Evolutionary conservation across 148 eudicot genomes (phyloP).

Genomic region (Cornus florida): DNA sequence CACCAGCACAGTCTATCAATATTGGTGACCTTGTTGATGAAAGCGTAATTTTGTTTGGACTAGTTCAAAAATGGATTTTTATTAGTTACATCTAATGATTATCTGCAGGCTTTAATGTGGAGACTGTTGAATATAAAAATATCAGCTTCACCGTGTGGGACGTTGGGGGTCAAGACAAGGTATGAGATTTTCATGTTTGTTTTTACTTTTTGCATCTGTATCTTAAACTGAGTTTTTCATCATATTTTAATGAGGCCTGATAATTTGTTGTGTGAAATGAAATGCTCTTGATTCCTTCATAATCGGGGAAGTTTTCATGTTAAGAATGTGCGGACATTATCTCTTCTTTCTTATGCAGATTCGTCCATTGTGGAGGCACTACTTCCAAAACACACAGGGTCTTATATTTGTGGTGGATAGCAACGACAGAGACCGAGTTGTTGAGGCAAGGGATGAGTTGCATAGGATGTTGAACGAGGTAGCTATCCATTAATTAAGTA

Average conservation of each 20-base stretch:
- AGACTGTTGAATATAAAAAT: slow-evolving; percentile 50
- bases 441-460: slow-evolving; percentile 61
- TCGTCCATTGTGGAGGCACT: slow-evolving; percentile 62
- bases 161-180: slow-evolving; percentile 57
- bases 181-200: not conserved
- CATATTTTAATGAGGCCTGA: not conserved
- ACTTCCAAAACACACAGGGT: slow-evolving; percentile 58
- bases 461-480: slow-evolving; percentile 74
- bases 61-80: not conserved
- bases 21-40: not conserved
- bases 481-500: not conserved
- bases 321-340: not conserved
- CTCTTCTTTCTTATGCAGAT: slow-evolving; percentile 26
- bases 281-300: not conserved
- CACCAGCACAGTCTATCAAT: not conserved
- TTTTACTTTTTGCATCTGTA: not conserved
- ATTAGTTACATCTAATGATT: not conserved
- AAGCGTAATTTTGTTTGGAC: not conserved
- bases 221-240: not conserved
- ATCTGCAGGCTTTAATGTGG: slow-evolving; percentile 32
- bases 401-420: slow-evolving; percentile 58
- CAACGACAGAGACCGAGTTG: slow-evolving; percentile 64
- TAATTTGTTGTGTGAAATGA: not conserved
- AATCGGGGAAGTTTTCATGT: not conserved
- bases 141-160: slow-evolving; percentile 63